Evolutionary conservation across 2,329 filamentous ascomycete genomes (phyloP), one percentile per base, ranked within the genome.

Genomic region (Microascus cirrosus): DNA sequence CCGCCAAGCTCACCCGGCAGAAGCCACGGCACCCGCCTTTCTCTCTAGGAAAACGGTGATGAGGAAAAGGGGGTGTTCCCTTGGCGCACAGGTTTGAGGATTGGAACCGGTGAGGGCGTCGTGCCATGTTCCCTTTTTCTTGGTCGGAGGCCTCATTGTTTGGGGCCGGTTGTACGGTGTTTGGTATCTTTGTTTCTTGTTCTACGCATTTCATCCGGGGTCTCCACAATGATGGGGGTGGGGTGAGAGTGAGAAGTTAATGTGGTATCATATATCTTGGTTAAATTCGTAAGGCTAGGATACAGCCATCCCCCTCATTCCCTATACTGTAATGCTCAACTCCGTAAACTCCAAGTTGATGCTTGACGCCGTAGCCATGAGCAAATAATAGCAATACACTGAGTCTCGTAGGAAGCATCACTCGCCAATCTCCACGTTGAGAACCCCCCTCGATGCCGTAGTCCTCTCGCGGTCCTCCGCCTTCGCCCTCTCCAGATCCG

Each of bases 401-500:
- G 28, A 32, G 28, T 8, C 28, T 45, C 39, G 39, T n/a, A 45
- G n/a, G 15, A 45, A 18, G n/a, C 39, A 56, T 42, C 55, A 56
- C 4, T 48, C 55, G 6, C 55, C 55, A 28, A 57, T 24, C 12
- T 57, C 55, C 55, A 52, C 11, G 25, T 53, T 42, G 32, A 56
- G 18, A 18, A 34, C 15, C 13, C 25, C 25, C 20, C 42, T 28
- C n/a, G 15, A 22, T n/a, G 24, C 12, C 42, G 55, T 28, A 7
- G 48, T 15, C 20, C 20, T n/a, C 15, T 11, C 48, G 32, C 35
- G 20, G 22, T 51, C 22, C 22, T 22, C 45, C n/a, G n/a, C n/a
- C 53, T 59, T 58, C 15, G 55, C 52, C 45, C 60, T 61, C 55
- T 62, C 60, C 8, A 66, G 58, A 53, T 66, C 64, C 3, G 65